phyloP scores from a whole-genome alignment of 1,284 basidiomycete genomes.

The Malassezia sp. region DNA sequence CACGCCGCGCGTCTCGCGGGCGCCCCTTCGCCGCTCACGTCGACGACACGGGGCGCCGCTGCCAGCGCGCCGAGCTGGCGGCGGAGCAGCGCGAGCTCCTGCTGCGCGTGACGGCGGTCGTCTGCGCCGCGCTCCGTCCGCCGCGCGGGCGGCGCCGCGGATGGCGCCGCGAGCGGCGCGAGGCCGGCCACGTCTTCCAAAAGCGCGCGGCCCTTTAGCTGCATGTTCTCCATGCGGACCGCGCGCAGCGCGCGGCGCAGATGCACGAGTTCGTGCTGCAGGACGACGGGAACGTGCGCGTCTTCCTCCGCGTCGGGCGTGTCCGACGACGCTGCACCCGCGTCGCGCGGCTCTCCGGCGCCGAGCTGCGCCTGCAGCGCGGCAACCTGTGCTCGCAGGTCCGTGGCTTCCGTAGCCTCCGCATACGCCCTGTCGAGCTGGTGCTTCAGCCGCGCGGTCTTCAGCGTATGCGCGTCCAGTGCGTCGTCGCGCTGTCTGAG shows the following conservation, averaged over 20 bases:
- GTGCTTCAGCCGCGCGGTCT: slow-evolving; percentile 86
- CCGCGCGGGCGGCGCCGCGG: not conserved
- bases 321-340: not conserved
- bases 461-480: slow-evolving; percentile 76
- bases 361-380: slow-evolving; percentile 74
- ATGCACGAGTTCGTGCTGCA: slow-evolving; percentile 62
- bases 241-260: slow-evolving; percentile 76
- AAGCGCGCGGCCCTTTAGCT: slow-evolving; percentile 71
- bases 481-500: slow-evolving; percentile 66
- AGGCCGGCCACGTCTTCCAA: not conserved
- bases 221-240: slow-evolving; percentile 79
- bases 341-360: slow-evolving; percentile 25
- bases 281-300: slow-evolving; percentile 23
- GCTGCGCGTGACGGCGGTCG: too few relatives aligned
- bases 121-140: too few relatives aligned
- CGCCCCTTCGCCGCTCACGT: too few relatives aligned
- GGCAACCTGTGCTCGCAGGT: slow-evolving; percentile 73
- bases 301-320: slow-evolving; percentile 1
- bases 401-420: slow-evolving; percentile 73
- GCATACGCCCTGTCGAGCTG: slow-evolving; percentile 80
- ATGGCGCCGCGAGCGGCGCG: not conserved
- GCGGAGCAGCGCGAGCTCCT: not conserved
- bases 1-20: too few relatives aligned
- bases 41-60: slow-evolving; percentile 28
- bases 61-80: slow-evolving; percentile 7